Evolutionary conservation across 1,284 basidiomycete genomes (phyloP).

Genomic region (Puccinia hordei): DNA sequence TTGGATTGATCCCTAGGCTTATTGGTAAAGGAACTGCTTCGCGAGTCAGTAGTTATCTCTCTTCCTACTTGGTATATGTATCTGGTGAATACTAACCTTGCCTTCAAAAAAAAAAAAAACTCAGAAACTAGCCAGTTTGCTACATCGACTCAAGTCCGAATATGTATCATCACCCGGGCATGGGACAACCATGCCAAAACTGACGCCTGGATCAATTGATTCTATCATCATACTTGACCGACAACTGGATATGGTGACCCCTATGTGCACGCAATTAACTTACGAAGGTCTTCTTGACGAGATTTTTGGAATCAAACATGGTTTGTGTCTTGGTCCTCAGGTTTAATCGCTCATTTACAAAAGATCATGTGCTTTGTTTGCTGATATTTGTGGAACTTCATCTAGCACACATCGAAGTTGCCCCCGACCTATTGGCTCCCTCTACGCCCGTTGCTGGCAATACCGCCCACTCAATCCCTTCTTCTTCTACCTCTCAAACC

Average conservation of each 20-base stretch:
- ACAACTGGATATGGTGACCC: slow-evolving; percentile 91
- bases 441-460: slow-evolving; percentile 52
- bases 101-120: not conserved
- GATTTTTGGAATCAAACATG: slow-evolving; percentile 82
- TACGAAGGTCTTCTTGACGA: slow-evolving; percentile 98
- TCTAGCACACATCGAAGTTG: slow-evolving; percentile 48
- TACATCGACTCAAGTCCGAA: slow-evolving; percentile 66
- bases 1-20: slow-evolving; percentile 86
- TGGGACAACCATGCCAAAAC: slow-evolving; percentile 49
- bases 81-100: slow-evolving; percentile 32
- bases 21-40: slow-evolving; percentile 91
- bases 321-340: slow-evolving; percentile 62
- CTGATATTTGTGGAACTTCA: not conserved
- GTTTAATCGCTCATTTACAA: not conserved
- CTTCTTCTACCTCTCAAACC: slow-evolving; percentile 47
- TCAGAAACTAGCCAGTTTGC: slow-evolving; percentile 75
- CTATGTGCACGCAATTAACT: slow-evolving; percentile 90
- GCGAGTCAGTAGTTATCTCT: slow-evolving; percentile 68
- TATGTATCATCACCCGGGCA: slow-evolving; percentile 52
- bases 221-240: slow-evolving; percentile 86
- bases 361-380: not conserved
- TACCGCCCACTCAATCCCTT: slow-evolving; percentile 50
- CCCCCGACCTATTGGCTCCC: slow-evolving; percentile 74
- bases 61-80: not conserved
- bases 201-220: slow-evolving; percentile 67